A percentile compares a stretch with the other conserved stretches of the same genome.
Evolutionary conservation across 495 filamentous ascomycete species (phyloP).

Genomic region (Talaromyces thailandensis): DNA sequence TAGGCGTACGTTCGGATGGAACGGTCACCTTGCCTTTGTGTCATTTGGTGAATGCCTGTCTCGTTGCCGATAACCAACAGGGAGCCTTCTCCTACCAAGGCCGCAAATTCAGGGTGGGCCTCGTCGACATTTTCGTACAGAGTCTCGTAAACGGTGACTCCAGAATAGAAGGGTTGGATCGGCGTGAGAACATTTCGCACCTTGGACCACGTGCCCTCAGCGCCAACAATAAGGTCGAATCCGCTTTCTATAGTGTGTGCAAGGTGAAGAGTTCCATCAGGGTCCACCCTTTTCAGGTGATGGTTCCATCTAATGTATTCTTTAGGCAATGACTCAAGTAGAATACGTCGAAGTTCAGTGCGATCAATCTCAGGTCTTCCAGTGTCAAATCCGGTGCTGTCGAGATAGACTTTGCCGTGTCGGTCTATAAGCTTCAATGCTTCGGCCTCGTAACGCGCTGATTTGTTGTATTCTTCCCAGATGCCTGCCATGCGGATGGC

Average conservation of each 20-base stretch:
- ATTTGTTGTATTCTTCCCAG: slow-evolving; percentile 33
- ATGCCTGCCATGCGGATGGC: slow-evolving; percentile 44
- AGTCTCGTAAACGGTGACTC: slow-evolving; percentile 30
- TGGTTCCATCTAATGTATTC: slow-evolving; percentile 16
- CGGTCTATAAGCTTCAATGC: slow-evolving; percentile 22
- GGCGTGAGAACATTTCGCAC: slow-evolving; percentile 38
- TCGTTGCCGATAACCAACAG: not conserved
- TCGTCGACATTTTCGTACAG: slow-evolving; percentile 18
- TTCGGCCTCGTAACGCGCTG: slow-evolving; percentile 31
- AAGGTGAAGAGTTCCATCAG: slow-evolving; percentile 13
- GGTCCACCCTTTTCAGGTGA: slow-evolving; percentile 13
- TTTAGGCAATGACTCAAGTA: slow-evolving; percentile 16
- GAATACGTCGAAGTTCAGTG: slow-evolving; percentile 15
- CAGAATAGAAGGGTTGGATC: slow-evolving; percentile 39
- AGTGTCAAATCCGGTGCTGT: not conserved
- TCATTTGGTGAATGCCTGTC: not conserved
- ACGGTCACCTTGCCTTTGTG: not conserved
- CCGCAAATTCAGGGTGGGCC: slow-evolving; percentile 21
- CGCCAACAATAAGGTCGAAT: slow-evolving; percentile 49
- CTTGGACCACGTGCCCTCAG: slow-evolving; percentile 53
- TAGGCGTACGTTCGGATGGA: not conserved
- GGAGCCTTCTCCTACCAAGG: slow-evolving; percentile 16
- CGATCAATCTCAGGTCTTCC: slow-evolving; percentile 24
- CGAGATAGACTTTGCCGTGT: slow-evolving; percentile 19
- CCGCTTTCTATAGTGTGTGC: slow-evolving; percentile 11